These are phyloP conservation scores for Dalbergia cultrata DNA, from an alignment of 306 rosid species.

Conservation along the genomic window DNA sequence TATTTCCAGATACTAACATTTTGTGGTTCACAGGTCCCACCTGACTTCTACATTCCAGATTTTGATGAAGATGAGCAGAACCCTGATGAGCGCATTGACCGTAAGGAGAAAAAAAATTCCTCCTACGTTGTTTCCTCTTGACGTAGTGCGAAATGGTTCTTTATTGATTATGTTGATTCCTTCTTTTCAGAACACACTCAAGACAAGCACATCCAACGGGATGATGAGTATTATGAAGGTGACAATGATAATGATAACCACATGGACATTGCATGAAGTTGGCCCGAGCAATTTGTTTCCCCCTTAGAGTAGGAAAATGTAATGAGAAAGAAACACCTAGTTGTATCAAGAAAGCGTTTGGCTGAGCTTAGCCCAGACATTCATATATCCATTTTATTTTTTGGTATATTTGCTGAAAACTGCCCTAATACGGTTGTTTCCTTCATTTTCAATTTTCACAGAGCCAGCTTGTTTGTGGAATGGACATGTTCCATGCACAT, in stretches of 20 bases:
- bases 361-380: slow-evolving; percentile 3
- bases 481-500: slow-evolving; percentile 8
- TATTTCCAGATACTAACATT: slow-evolving; percentile 20
- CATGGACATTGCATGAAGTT: slow-evolving; percentile 66
- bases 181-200: slow-evolving; percentile 77
- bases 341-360: slow-evolving; percentile 13
- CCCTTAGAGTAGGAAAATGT: slow-evolving; percentile 39
- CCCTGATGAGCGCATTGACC: slow-evolving; percentile 94
- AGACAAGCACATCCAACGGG: slow-evolving; percentile 93
- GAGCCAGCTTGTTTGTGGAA: slow-evolving; percentile 8
- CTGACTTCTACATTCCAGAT: slow-evolving; percentile 95
- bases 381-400: neutral
- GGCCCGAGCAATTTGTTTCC: slow-evolving; percentile 2
- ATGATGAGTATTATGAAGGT: slow-evolving; percentile 91
- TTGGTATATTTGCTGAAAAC: slow-evolving; percentile 29
- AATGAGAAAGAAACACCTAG: slow-evolving; percentile 34
- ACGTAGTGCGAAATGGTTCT: neutral
- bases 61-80: slow-evolving; percentile 91
- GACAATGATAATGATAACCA: slow-evolving; percentile 92
- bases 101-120: slow-evolving; percentile 58
- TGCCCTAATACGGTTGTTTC: neutral
- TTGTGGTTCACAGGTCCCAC: slow-evolving; percentile 81
- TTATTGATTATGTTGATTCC: slow-evolving; percentile 38
- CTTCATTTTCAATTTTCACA: neutral
- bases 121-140: slow-evolving; percentile 3